A percentile compares a stretch with the other conserved stretches of the same genome.
phyloP scores from a whole-genome alignment of 441 rosid species.

The Arabidopsis lyrata region DNA sequence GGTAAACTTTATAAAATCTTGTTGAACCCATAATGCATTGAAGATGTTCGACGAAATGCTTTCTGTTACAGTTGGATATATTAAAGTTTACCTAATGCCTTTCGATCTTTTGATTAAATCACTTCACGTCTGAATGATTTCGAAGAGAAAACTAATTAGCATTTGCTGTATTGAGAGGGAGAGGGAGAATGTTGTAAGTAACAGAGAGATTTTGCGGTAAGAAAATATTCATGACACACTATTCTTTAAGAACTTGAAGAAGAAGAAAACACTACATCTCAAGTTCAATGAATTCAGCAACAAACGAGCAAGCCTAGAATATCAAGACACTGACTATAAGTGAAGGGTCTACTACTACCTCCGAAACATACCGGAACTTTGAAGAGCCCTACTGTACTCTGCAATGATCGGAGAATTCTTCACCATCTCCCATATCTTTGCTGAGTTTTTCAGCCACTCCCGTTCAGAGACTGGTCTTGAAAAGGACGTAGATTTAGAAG shows the following conservation, averaged over 20 bases:
- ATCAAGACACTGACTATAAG: background rate
- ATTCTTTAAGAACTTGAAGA: background rate
- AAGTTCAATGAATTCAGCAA: background rate
- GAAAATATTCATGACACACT: background rate
- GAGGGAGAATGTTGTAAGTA: background rate
- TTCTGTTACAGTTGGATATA: background rate
- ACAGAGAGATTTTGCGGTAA: background rate
- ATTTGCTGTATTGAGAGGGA: background rate
- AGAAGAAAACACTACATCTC: background rate
- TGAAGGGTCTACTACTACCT: slow-evolving; percentile 46
- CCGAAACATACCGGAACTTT: slow-evolving; percentile 67
- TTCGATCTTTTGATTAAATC: background rate
- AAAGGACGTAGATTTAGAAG: slow-evolving; percentile 63
- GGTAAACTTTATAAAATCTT: background rate
- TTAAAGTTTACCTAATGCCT: background rate
- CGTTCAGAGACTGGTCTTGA: slow-evolving; percentile 71
- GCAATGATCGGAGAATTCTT: slow-evolving; percentile 68
- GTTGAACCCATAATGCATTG: background rate
- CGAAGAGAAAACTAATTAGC: no score
- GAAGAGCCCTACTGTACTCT: slow-evolving; percentile 65
- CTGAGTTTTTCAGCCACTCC: slow-evolving; percentile 81
- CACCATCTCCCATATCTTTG: slow-evolving; percentile 85
- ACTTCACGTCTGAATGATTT: background rate
- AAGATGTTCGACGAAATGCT: slow-evolving; percentile 33
- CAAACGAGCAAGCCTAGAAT: slow-evolving; percentile 6